phyloP scores from a whole-genome alignment of 2,329 filamentous ascomycete species.

The Ceratocystis variospora region DNA sequence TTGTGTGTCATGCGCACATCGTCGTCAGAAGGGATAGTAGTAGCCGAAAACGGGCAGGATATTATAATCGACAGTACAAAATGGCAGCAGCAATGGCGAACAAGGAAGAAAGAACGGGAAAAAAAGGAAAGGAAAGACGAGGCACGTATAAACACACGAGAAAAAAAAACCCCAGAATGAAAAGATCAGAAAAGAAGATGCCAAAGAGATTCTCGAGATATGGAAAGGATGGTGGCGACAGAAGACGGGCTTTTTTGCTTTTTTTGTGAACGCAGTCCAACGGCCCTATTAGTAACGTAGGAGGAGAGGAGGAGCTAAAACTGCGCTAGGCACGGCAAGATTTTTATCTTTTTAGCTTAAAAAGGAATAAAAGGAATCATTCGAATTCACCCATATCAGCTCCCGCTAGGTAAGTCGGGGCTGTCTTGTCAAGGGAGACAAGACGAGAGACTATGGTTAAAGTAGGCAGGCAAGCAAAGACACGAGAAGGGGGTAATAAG shows the following conservation, averaged over 20 bases:
- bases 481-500: not conserved
- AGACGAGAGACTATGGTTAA: too few relatives aligned
- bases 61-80: not conserved
- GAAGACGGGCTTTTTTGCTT: not conserved
- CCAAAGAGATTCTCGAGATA: not conserved
- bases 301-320: not conserved
- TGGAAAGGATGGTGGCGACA: conserved; percentile 7
- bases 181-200: not conserved
- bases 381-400: too few relatives aligned
- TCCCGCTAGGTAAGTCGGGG: too few relatives aligned
- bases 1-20: too few relatives aligned
- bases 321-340: conserved; percentile 7
- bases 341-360: not conserved
- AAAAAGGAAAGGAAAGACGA: not conserved
- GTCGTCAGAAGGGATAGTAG: too few relatives aligned
- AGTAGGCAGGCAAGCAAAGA: not conserved
- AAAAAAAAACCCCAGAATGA: not conserved
- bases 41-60: too few relatives aligned
- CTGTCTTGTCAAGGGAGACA: too few relatives aligned
- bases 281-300: conserved; percentile 7
- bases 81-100: not conserved
- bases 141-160: not conserved
- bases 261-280: not conserved
- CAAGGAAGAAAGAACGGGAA: not conserved
- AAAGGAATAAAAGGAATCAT: too few relatives aligned